Evolutionary conservation across 2,329 filamentous ascomycete genomes (phyloP).

Genomic region (Cladosporium halotolerans): DNA sequence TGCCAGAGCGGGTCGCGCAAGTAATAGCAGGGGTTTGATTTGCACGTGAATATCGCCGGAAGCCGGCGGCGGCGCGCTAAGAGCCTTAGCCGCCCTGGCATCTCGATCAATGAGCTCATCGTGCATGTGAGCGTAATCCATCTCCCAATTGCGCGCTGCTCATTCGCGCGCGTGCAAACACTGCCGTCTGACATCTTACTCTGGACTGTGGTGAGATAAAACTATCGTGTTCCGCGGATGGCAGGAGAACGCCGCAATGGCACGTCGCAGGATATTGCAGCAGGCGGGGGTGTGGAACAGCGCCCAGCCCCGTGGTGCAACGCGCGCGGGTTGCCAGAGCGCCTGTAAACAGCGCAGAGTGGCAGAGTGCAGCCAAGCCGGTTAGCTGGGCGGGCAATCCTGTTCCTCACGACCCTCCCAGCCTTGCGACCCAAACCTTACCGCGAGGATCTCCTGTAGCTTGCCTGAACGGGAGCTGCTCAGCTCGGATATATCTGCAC

Average conservation of each 20-base stretch:
- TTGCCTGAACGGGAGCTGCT: not conserved
- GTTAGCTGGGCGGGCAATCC: not conserved
- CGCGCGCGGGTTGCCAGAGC: not conserved
- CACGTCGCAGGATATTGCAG: not conserved
- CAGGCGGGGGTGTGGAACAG: too few relatives aligned
- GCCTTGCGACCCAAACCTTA: not conserved
- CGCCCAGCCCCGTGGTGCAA: too few relatives aligned
- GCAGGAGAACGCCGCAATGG: not conserved
- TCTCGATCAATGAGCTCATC: not conserved
- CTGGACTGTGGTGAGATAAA: not conserved
- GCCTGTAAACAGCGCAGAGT: not conserved
- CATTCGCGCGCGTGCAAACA: not conserved
- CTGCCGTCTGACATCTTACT: not conserved
- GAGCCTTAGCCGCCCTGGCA: too few relatives aligned
- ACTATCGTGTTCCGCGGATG: not conserved
- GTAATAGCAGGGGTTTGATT: too few relatives aligned
- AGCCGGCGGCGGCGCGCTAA: too few relatives aligned
- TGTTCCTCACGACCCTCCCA: not conserved
- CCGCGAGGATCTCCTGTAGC: not conserved
- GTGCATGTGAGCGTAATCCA: not conserved
- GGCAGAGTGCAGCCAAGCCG: not conserved
- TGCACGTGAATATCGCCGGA: too few relatives aligned
- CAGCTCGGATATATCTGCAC: constrained; percentile 6
- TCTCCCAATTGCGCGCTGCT: not conserved
- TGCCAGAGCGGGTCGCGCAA: too few relatives aligned